Percentiles rank a stretch among this genome's conserved stretches.
phyloP scores from a whole-genome alignment of 768 basidiomycete genomes.

The Nidularia pulvinata region DNA sequence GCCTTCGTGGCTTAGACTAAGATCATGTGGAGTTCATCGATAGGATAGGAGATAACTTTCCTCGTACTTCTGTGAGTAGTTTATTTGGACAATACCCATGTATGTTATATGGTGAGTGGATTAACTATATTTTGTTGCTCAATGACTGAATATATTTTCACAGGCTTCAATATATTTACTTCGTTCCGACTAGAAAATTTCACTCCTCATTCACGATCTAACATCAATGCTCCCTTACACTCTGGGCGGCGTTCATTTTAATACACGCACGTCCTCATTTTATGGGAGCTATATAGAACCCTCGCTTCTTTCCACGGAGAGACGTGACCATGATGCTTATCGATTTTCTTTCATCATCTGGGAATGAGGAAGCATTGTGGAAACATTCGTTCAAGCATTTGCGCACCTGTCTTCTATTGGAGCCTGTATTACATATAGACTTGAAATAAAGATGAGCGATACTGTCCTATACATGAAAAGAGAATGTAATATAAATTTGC shows the following conservation, averaged over 20 bases:
- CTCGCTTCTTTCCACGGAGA: not conserved
- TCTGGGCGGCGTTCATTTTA: constrained; percentile 79
- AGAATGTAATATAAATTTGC: too few species aligned
- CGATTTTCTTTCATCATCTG: not conserved
- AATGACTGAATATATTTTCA: not conserved
- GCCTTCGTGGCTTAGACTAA: not conserved
- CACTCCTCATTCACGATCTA: constrained; percentile 5
- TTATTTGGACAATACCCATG: constrained; percentile 8
- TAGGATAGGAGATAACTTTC: constrained; percentile 6
- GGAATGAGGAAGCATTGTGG: not conserved
- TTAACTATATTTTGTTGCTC: not conserved
- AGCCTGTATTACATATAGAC: too few species aligned
- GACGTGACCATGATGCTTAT: not conserved
- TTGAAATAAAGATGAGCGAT: too few species aligned
- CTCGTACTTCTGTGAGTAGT: not conserved
- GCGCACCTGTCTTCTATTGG: too few species aligned
- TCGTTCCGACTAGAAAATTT: constrained; percentile 12
- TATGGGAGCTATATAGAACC: constrained; percentile 76
- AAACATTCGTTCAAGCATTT: not conserved
- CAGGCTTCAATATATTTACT: not conserved
- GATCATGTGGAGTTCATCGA: constrained; percentile 6
- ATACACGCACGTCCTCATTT: constrained; percentile 94
- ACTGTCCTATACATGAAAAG: too few species aligned
- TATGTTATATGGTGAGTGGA: not conserved
- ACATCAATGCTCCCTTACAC: constrained; percentile 82